phyloP scores from a whole-genome alignment of 257 asterid species.

The Solanum pimpinellifolium region DNA sequence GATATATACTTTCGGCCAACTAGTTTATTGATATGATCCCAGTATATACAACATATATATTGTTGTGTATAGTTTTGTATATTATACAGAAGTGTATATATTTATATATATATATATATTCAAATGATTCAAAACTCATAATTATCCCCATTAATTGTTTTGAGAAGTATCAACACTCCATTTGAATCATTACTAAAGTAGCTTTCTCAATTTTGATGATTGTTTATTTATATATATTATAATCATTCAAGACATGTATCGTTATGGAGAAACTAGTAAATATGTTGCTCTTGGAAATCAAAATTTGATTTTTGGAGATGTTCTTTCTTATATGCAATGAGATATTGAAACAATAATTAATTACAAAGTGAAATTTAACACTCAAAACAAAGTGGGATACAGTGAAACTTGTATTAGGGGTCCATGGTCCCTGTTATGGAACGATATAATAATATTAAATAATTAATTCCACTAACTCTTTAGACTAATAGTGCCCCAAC shows the following conservation, averaged over 20 bases:
- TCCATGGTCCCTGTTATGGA: background rate
- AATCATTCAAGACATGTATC: background rate
- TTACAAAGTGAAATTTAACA: background rate
- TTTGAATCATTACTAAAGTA: background rate
- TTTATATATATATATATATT: too few species aligned
- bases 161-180: background rate
- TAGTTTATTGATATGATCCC: background rate
- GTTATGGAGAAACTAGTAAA: background rate
- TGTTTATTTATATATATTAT: too few species aligned
- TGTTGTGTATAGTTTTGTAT: background rate
- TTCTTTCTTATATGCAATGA: background rate
- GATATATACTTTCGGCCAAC: background rate
- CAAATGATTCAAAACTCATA: background rate
- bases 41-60: background rate
- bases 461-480: constrained; percentile 42
- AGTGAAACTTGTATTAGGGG: background rate
- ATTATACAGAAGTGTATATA: background rate
- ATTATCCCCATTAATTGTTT: background rate
- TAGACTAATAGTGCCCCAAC: constrained; percentile 69
- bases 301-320: background rate
- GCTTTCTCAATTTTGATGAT: too few species aligned
- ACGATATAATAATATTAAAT: background rate
- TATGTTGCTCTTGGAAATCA: background rate
- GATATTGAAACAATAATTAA: background rate
- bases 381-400: background rate